Percentiles rank a stretch among this genome's conserved stretches.
phyloP scores from a whole-genome alignment of 1,284 basidiomycete genomes.

The Pyrrhoderma lamaoense region DNA sequence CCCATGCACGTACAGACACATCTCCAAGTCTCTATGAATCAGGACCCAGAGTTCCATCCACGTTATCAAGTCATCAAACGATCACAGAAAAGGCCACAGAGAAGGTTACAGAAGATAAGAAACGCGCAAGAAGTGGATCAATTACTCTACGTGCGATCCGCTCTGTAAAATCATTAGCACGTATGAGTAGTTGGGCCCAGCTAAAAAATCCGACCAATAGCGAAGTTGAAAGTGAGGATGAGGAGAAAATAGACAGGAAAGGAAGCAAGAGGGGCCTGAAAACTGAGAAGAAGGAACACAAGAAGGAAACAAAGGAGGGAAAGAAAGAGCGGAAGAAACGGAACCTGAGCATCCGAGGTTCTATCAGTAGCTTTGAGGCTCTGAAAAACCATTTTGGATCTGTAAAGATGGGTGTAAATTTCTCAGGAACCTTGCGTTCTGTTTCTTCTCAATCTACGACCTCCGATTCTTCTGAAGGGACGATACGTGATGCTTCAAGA shows the following conservation, averaged over 20 bases:
- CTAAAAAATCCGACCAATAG: conserved; percentile 36
- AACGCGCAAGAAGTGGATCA: conserved; percentile 35
- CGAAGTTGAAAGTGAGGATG: conserved; percentile 29
- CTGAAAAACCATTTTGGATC: conserved; percentile 19
- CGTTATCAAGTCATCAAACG: not conserved
- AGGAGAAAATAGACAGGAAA: conserved; percentile 22
- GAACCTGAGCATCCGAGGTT: conserved; percentile 30
- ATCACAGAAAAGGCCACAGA: conserved; percentile 11
- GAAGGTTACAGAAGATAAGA: conserved; percentile 8
- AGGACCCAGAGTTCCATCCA: not conserved
- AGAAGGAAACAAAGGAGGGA: conserved; percentile 29
- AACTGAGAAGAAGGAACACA: conserved; percentile 22
- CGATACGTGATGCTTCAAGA: conserved; percentile 18
- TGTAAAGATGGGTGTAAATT: conserved; percentile 21
- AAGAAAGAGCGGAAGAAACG: conserved; percentile 29
- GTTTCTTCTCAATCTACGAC: conserved; percentile 23
- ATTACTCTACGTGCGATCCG: conserved; percentile 73
- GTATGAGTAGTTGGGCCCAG: conserved; percentile 65
- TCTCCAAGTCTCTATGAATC: conserved; percentile 12
- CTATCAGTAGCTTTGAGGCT: conserved; percentile 58
- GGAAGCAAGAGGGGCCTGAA: conserved; percentile 13
- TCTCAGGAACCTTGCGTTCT: conserved; percentile 32
- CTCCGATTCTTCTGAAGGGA: conserved; percentile 3
- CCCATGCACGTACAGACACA: conserved; percentile 9
- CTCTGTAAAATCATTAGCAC: conserved; percentile 61